phyloP scores from a whole-genome alignment of 495 filamentous ascomycete genomes.

The Talaromyces stipitatus region DNA sequence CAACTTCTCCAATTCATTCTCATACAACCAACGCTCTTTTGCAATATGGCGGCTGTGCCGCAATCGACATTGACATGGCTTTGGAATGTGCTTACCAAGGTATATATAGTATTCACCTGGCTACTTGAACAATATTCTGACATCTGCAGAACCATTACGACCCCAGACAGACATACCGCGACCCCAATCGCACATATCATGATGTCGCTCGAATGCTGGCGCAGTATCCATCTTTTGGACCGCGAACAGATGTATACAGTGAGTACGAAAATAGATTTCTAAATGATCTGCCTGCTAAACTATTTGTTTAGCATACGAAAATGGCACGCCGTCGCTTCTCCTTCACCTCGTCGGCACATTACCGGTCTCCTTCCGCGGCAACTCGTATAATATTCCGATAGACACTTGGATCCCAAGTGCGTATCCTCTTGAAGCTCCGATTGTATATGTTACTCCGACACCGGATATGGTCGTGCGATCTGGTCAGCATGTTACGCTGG shows the following conservation, averaged over 20 bases:
- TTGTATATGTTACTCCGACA: constrained; percentile 82
- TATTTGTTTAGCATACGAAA: constrained; percentile 64
- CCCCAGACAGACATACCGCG: constrained; percentile 81
- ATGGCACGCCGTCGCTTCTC: constrained; percentile 78
- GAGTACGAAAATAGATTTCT: constrained; percentile 18
- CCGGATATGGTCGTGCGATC: constrained; percentile 83
- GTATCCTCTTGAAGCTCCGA: constrained; percentile 78
- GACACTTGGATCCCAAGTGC: constrained; percentile 92
- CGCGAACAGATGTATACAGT: constrained; percentile 97
- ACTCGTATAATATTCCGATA: constrained; percentile 84
- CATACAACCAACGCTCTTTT: not conserved
- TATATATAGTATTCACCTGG: constrained; percentile 24
- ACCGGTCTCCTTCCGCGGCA: constrained; percentile 80
- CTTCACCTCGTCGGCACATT: constrained; percentile 81
- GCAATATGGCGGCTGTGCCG: constrained; percentile 65
- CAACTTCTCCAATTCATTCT: not conserved
- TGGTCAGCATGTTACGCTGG: constrained; percentile 91
- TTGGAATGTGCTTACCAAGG: constrained; percentile 79
- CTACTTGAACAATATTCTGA: not conserved
- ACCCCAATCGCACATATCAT: constrained; percentile 85
- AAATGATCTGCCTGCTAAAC: not conserved
- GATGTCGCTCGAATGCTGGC: constrained; percentile 79
- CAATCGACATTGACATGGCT: constrained; percentile 92
- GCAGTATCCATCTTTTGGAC: constrained; percentile 74
- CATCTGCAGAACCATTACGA: constrained; percentile 75